A percentile compares a stretch with the other conserved stretches of the same genome.
phyloP scores from a whole-genome alignment of 371 early-diverging fungal species.

The Mortierella sp. region DNA sequence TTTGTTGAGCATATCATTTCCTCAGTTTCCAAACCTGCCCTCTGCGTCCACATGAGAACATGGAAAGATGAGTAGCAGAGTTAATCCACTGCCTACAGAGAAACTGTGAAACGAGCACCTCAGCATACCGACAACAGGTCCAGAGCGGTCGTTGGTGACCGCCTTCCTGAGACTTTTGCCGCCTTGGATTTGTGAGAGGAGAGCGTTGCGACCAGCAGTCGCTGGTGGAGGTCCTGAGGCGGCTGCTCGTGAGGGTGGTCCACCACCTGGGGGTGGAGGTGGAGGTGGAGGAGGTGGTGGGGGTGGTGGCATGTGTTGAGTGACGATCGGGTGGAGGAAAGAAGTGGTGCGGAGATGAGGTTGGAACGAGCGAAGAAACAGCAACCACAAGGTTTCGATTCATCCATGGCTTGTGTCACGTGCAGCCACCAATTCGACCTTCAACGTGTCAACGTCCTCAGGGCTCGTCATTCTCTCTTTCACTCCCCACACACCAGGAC shows the following conservation, averaged over 20 bases:
- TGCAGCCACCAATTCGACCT: too few species aligned
- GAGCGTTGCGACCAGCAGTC: conserved; percentile 56
- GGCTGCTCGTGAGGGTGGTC: conserved; percentile 22
- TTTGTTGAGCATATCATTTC: conserved; percentile 7
- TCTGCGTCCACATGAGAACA: too few species aligned
- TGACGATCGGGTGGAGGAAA: not conserved
- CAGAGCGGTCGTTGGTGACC: conserved; percentile 83
- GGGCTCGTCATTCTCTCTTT: too few species aligned
- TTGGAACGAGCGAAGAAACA: not conserved
- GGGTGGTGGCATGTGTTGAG: conserved; percentile 6
- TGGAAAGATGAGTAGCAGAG: too few species aligned
- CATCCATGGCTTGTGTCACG: too few species aligned
- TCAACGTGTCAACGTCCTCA: too few species aligned
- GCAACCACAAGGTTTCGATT: not conserved
- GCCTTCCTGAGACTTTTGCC: conserved; percentile 80
- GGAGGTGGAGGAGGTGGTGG: conserved; percentile 49
- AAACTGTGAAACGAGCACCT: too few species aligned
- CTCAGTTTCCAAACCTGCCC: conserved; percentile 4
- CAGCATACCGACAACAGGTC: conserved; percentile 61
- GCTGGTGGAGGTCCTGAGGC: conserved; percentile 33
- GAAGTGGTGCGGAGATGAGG: not conserved
- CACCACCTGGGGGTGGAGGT: conserved; percentile 41
- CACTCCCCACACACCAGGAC: not conserved
- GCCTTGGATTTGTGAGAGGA: conserved; percentile 79
- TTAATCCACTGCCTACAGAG: too few species aligned